Base-by-base conservation (phyloP, 441 rosid species). In the Adansonia rubrostipa region DNA sequence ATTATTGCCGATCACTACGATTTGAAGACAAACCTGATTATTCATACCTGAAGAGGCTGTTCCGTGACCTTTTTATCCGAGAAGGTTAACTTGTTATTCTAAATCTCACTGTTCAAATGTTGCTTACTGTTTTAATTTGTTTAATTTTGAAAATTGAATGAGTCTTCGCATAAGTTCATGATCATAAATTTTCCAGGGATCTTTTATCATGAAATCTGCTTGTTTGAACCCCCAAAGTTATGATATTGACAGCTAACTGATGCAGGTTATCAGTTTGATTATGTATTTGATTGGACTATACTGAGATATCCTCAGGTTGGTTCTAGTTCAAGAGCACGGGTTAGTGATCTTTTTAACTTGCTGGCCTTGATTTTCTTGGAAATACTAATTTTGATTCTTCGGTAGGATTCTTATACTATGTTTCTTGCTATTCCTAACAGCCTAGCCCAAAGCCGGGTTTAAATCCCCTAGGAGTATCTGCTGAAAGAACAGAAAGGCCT, bases 11-110 rank as follows among this genome's bases (percentile, higher is more conserved):
- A 24, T 88, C 93, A 5, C 78, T 91, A 87, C 83, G 87, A 72
- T 91, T 91, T 82, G 95, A 91, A 72, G 93, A 89, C 84, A 88
- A 88, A 84, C 92, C 95, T 36, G 96, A 91, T 84, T 90, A 89
- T 82, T 87, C 93, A 50, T 91, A 89, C 75, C 81, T 89, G 84
- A 85, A 88, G 84, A 85, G 92, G 82, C 91, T 91, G 51, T 89
- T 91, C 80, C 80, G 93, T 17, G 95, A 91, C 60, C 88, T 91
- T 73, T 91, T 91, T 80, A 87, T 88, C 72, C 85, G 92, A 71
- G 95, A 89, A 91, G 87, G 95, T 91, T 84, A 13, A 17, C 74
- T 51, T 78, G 56, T 54, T 73, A 83, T 62, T 71, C 75, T 75
- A 71, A 56, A 33, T 33, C 8, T 67, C 5, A 1, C 53, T 58